Conservation (phyloP, 208 protist species). For the Borovskyia barvae region DNA sequence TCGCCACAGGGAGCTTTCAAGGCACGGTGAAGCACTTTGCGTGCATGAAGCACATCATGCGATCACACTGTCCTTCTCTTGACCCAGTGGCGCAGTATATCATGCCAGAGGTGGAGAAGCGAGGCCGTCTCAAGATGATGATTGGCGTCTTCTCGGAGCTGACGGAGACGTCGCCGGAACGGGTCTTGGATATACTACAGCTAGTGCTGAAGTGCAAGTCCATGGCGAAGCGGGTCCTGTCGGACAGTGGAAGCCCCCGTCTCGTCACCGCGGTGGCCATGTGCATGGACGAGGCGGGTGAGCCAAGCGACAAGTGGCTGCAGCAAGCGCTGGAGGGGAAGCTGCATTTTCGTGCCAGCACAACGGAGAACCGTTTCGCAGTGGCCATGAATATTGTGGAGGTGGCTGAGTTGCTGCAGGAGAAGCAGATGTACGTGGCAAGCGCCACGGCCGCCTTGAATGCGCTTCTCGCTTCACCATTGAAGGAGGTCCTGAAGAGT, state of each 20-base stretch:
- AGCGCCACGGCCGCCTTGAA: slow-evolving; percentile 85
- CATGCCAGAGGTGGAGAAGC: slow-evolving; percentile 69
- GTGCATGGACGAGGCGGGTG: slow-evolving; percentile 84
- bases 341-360: slow-evolving; percentile 73
- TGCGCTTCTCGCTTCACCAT: slow-evolving; percentile 61
- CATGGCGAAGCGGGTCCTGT: slow-evolving; percentile 63
- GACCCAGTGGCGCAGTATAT: slow-evolving; percentile 62
- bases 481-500: slow-evolving; percentile 76
- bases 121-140: slow-evolving; percentile 54
- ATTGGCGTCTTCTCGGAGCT: slow-evolving; percentile 83
- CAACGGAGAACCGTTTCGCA: slow-evolving; percentile 86
- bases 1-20: slow-evolving; percentile 63
- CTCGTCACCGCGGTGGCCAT: slow-evolving; percentile 86
- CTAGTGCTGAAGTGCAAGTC: slow-evolving; percentile 70
- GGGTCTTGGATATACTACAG: slow-evolving; percentile 72
- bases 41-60: slow-evolving; percentile 62
- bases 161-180: slow-evolving; percentile 48
- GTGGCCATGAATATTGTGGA: slow-evolving; percentile 86
- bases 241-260: slow-evolving; percentile 66
- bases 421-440: slow-evolving; percentile 74
- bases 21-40: slow-evolving; percentile 85
- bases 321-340: slow-evolving; percentile 79
- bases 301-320: slow-evolving; percentile 81
- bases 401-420: slow-evolving; percentile 80
- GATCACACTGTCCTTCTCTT: slow-evolving; percentile 46